A percentile compares a stretch with the other conserved stretches of the same genome.
Conservation (phyloP, 768 basidiomycete genomes). For the Pluteus cervinus region DNA sequence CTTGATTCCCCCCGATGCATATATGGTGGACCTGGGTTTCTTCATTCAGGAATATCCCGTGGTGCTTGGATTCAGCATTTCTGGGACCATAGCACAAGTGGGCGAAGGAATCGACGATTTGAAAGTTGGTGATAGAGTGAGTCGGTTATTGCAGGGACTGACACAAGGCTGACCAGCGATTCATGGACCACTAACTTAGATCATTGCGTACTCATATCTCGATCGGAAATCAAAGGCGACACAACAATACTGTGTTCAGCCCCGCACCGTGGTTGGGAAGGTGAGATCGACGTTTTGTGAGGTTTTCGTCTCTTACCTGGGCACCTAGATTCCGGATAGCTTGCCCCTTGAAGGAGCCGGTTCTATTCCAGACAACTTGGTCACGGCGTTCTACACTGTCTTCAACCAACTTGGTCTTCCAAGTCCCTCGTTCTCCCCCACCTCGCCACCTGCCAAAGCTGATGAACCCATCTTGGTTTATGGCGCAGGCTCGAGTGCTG, state of each 20-base stretch:
- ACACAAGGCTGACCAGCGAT: too few species aligned
- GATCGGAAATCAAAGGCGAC: slow-evolving; percentile 10
- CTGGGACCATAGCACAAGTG: slow-evolving; percentile 26
- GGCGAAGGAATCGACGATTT: slow-evolving; percentile 26
- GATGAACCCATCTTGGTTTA: slow-evolving; percentile 32
- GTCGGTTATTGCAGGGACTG: too few species aligned
- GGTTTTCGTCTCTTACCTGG: background rate
- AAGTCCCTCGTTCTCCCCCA: slow-evolving; percentile 24
- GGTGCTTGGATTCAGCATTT: slow-evolving; percentile 28
- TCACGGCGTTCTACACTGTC: slow-evolving; percentile 32
- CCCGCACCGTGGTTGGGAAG: slow-evolving; percentile 21
- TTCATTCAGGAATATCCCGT: slow-evolving; percentile 22
- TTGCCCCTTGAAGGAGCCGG: slow-evolving; percentile 24
- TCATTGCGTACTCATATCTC: slow-evolving; percentile 13
- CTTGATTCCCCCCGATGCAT: slow-evolving; percentile 27
- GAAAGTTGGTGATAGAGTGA: slow-evolving; percentile 30
- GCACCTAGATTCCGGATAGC: background rate
- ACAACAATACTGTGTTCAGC: slow-evolving; percentile 16
- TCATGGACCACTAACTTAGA: too few species aligned
- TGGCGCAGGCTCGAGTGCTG: slow-evolving; percentile 34
- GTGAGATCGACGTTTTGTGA: slow-evolving; percentile 11
- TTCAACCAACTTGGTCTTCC: slow-evolving; percentile 31
- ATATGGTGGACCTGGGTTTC: slow-evolving; percentile 24
- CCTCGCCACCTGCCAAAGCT: slow-evolving; percentile 18
- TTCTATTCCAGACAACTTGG: slow-evolving; percentile 36